phyloP scores from a whole-genome alignment of 176 grass and related monocot species.

The Oryza glaberrima region DNA sequence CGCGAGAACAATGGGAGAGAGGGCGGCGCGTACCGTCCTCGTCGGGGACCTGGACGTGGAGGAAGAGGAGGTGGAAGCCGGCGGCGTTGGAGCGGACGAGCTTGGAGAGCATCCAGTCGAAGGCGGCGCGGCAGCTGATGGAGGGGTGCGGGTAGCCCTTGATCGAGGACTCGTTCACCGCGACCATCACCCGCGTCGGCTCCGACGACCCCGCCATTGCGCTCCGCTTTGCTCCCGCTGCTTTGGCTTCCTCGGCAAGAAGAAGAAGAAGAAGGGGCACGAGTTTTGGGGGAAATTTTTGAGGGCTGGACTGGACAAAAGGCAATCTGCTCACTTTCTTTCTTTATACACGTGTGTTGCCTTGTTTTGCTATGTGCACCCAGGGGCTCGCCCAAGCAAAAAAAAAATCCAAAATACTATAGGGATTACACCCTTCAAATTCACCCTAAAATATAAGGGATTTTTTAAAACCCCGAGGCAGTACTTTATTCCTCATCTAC shows the following conservation, averaged over 20 bases:
- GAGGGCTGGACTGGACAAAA: constrained; percentile 17
- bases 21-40: constrained; percentile 67
- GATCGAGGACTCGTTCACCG: constrained; percentile 91
- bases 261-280: constrained; percentile 6
- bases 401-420: too few relatives aligned
- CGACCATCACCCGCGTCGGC: constrained; percentile 82
- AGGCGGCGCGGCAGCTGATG: constrained; percentile 81
- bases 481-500: too few relatives aligned
- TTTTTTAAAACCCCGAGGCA: too few relatives aligned
- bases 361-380: too few relatives aligned
- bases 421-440: too few relatives aligned
- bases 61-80: constrained; percentile 84
- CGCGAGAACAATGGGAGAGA: neutral
- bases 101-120: constrained; percentile 94
- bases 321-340: neutral
- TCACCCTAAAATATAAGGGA: too few relatives aligned
- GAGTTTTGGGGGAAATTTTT: constrained; percentile 36
- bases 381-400: too few relatives aligned
- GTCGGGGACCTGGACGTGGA: constrained; percentile 87
- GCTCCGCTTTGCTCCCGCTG: constrained; percentile 29
- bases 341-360: neutral
- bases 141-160: constrained; percentile 91
- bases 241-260: constrained; percentile 42
- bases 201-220: constrained; percentile 53
- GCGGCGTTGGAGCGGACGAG: constrained; percentile 80